phyloP scores from a whole-genome alignment of 768 basidiomycete species.

The Russula sp. region DNA sequence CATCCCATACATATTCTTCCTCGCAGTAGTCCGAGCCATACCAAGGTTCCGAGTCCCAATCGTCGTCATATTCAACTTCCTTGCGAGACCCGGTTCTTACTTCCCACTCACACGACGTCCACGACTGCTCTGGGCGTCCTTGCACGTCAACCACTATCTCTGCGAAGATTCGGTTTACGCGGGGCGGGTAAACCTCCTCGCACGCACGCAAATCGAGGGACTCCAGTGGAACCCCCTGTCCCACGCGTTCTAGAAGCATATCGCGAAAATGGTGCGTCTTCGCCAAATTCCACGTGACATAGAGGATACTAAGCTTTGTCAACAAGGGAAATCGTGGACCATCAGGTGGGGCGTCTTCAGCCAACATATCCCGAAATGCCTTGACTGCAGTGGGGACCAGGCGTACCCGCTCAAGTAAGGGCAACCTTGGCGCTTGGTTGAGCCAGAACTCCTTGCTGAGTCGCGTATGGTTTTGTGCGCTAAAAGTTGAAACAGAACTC shows the following conservation, averaged over 20 bases:
- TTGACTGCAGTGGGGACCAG: not conserved
- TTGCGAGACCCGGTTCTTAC: not conserved
- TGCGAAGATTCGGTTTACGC: not conserved
- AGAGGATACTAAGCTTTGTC: not conserved
- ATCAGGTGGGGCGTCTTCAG: not conserved
- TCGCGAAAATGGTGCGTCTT: constrained; percentile 4
- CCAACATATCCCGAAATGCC: not conserved
- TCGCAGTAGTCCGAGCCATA: no score
- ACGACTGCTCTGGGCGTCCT: not conserved
- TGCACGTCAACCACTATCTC: constrained; percentile 14
- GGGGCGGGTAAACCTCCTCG: no score
- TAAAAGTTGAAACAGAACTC: not conserved
- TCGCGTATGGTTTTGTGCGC: not conserved
- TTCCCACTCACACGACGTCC: no score
- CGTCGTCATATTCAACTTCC: no score
- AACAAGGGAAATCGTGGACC: constrained; percentile 1
- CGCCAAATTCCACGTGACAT: not conserved
- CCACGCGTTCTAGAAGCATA: not conserved
- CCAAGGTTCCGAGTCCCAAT: no score
- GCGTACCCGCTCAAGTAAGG: constrained; percentile 3
- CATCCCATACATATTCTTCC: no score
- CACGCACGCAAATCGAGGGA: constrained; percentile 5
- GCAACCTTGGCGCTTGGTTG: not conserved
- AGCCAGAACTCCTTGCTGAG: constrained; percentile 4
- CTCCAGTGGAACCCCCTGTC: constrained; percentile 8